A percentile compares a stretch with the other conserved stretches of the same genome.
These are phyloP conservation scores for Hymenoscyphus fraxineus DNA, from an alignment of 2,329 filamentous ascomycete species.

Conservation along the genomic window DNA sequence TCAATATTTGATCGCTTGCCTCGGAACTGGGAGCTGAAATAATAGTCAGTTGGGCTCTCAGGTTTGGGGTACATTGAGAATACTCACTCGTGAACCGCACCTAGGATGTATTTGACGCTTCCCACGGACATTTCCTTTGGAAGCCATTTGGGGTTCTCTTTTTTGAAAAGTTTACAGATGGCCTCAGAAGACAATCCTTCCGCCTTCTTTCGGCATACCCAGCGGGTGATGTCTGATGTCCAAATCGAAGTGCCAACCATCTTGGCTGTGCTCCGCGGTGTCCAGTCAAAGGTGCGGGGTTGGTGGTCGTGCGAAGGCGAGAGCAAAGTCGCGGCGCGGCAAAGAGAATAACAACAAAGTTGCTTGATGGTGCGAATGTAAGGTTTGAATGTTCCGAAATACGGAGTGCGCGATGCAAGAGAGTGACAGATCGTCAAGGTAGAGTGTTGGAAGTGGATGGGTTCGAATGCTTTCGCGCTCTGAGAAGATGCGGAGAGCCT, in stretches of 20 bases:
- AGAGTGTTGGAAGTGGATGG: background rate
- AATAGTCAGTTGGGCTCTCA: background rate
- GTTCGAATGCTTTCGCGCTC: background rate
- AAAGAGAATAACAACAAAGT: background rate
- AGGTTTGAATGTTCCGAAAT: background rate
- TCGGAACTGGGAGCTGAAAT: background rate
- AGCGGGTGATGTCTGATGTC: background rate
- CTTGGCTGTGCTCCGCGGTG: background rate
- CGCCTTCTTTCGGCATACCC: background rate
- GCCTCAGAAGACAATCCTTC: background rate
- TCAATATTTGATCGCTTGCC: background rate
- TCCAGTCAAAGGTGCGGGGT: background rate
- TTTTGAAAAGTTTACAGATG: background rate
- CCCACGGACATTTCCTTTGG: background rate
- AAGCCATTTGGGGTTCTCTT: background rate
- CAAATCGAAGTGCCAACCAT: background rate
- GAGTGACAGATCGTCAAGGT: background rate
- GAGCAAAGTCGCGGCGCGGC: background rate
- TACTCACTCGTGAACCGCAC: background rate
- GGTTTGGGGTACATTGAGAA: background rate
- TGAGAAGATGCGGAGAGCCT: background rate
- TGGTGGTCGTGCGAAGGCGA: background rate
- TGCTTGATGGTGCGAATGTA: background rate
- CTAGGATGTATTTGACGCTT: background rate
- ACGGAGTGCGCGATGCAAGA: background rate